These are phyloP conservation scores for Patellifolia procumbens DNA, from an alignment of 179 eudicot genomes.

Conservation along the genomic window DNA sequence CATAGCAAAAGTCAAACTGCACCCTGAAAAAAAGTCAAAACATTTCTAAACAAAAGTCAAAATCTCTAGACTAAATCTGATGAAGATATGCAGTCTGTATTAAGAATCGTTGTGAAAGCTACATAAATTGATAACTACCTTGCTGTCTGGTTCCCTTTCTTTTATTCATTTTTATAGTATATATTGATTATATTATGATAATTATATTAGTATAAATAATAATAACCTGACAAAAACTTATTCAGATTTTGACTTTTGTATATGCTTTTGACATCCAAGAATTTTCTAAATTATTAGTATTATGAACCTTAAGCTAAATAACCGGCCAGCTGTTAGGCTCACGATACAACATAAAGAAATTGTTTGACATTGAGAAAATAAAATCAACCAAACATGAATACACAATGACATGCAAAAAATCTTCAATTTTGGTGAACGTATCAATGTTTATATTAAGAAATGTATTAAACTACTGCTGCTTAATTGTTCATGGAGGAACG, in stretches of 20 bases:
- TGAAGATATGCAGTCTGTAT: background rate
- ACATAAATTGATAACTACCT: background rate
- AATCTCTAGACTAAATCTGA: background rate
- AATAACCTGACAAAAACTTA: background rate
- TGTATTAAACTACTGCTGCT: no score
- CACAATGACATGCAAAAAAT: background rate
- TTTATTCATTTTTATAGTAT: no score
- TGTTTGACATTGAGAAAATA: background rate
- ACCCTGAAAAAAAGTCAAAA: background rate
- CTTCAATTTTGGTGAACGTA: background rate
- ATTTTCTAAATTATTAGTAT: background rate
- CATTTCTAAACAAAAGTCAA: no score
- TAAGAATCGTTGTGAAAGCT: slow-evolving; percentile 6
- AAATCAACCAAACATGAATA: background rate
- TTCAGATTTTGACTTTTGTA: background rate
- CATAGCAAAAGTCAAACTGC: background rate
- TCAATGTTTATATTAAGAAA: no score
- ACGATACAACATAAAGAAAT: background rate
- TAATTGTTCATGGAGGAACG: no score
- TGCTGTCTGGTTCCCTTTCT: no score
- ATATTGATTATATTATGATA: no score
- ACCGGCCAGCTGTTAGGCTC: background rate
- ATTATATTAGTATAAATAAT: no score
- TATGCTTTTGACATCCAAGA: background rate
- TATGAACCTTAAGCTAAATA: background rate